Conservation (phyloP, 2,329 filamentous ascomycete genomes). For the Verticillium zaregamsianum region DNA sequence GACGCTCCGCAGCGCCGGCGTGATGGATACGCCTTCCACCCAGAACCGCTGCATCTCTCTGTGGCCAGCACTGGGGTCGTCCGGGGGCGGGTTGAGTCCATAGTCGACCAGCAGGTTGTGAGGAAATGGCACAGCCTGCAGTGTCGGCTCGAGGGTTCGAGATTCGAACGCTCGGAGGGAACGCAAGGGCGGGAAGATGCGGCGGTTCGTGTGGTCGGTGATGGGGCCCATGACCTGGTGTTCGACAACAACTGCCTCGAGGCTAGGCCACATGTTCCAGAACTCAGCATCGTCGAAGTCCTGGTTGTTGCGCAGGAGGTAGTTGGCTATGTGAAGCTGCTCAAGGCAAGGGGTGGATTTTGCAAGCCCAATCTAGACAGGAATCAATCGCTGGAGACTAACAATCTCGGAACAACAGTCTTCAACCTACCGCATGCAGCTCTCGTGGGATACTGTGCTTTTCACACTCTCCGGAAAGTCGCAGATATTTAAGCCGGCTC, state of each 20-base stretch:
- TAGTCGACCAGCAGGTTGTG: constrained; percentile 15
- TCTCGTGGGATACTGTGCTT: background rate
- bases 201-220: constrained; percentile 9
- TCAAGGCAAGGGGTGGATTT: constrained; percentile 9
- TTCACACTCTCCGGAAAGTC: background rate
- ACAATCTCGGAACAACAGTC: background rate
- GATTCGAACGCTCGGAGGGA: constrained; percentile 20
- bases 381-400: background rate
- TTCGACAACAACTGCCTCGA: constrained; percentile 24
- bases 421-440: background rate
- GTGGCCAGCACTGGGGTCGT: constrained; percentile 3
- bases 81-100: constrained; percentile 4
- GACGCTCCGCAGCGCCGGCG: background rate
- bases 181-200: constrained; percentile 11
- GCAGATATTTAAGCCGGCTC: background rate
- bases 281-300: constrained; percentile 7
- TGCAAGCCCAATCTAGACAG: constrained; percentile 7
- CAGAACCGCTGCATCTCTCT: constrained; percentile 10
- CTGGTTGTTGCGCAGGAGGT: constrained; percentile 8
- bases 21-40: background rate
- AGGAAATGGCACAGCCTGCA: constrained; percentile 20
- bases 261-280: constrained; percentile 21
- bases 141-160: constrained; percentile 23
- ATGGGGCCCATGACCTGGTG: constrained; percentile 11
- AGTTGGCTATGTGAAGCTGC: constrained; percentile 10